Evolutionary conservation across 208 protist species (phyloP).

Genomic region (Trypanosoma vivax): DNA sequence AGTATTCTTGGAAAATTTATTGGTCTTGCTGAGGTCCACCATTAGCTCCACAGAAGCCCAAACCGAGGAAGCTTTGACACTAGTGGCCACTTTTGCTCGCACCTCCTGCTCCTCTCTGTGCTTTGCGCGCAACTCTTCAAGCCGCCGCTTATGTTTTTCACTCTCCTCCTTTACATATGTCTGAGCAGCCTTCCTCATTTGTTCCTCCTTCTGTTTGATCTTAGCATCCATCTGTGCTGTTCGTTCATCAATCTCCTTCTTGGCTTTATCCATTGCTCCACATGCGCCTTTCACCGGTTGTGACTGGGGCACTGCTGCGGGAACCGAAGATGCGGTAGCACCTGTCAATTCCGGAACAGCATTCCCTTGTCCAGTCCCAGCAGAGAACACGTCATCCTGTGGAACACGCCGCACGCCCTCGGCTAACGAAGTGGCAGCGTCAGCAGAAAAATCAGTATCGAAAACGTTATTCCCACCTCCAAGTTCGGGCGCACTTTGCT

Average conservation of each 20-base stretch:
- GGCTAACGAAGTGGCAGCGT: no score
- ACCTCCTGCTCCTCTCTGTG: conserved; percentile 57
- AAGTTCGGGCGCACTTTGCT: no score
- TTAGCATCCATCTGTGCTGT: conserved; percentile 49
- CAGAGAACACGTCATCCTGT: no score
- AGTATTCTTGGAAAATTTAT: conserved; percentile 72
- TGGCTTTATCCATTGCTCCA: conserved; percentile 37
- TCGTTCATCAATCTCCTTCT: conserved; percentile 53
- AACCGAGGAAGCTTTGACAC: conserved; percentile 45
- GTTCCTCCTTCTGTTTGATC: conserved; percentile 53
- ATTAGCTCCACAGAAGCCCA: conserved; percentile 71
- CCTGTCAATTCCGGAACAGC: no score
- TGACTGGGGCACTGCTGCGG: neutral
- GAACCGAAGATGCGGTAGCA: neutral
- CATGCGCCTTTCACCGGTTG: conserved; percentile 1
- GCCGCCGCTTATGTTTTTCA: conserved; percentile 46
- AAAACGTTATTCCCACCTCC: no score
- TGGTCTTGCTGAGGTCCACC: conserved; percentile 70
- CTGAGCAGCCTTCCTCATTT: conserved; percentile 48
- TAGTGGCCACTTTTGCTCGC: conserved; percentile 33
- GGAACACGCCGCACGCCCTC: no score
- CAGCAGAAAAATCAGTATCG: no score
- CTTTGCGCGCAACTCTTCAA: conserved; percentile 35
- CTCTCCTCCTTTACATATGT: conserved; percentile 59
- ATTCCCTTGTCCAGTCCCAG: no score